Base-by-base conservation (phyloP, 2,329 filamentous ascomycete genomes). In the Neopestalotiopsis clavispora region DNA sequence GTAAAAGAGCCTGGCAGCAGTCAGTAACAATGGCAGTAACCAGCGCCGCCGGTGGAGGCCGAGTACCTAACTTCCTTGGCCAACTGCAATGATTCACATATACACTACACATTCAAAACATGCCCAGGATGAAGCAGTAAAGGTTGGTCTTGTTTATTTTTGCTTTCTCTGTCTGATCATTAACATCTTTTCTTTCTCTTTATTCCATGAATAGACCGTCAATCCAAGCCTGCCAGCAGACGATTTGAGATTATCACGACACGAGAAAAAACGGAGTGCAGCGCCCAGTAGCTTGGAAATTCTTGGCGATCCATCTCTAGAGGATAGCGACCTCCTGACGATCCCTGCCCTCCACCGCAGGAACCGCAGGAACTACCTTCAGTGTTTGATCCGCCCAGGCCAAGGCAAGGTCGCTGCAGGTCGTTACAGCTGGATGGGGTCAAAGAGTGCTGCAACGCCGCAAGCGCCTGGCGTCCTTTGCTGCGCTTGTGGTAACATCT, bases 331-430 rank as follows among this genome's bases (percentile, higher is more conserved):
- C 65, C 65, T 49, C 65, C 65, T 67, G 65, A 67, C 17, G 42
- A 67, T 67, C 65, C 65, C 65, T 60, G 65, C 56, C 52, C n/a
- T 23, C 45, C 28, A 45, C 32, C 20, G 32, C 52, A 40, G 30
- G 28, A 60, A 59, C 32, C 20, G 17, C 52, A 40, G 30, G 38
- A 67, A 60, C 65, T n/a, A 67, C 23, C 23, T 52, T 20, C 6
- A 38, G 13, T 49, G 65, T 67, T 67, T 67, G 65, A 67, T 67
- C 65, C 14, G 52, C 65, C 65, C 65, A 60, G 10, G 65, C 65
- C 65, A 59, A 67, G 64, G 56, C 56, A 52, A 59, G 58, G 45
- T 57, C 20, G 45, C 45, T 28, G 30, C 45, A 66, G 65, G 34
- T 45, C 30, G 65, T 67, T 49, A 60, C 65, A 67, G 65, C 65